phyloP scores from a whole-genome alignment of 2,329 filamentous ascomycete species.

The Curvularia hawaiiensis region DNA sequence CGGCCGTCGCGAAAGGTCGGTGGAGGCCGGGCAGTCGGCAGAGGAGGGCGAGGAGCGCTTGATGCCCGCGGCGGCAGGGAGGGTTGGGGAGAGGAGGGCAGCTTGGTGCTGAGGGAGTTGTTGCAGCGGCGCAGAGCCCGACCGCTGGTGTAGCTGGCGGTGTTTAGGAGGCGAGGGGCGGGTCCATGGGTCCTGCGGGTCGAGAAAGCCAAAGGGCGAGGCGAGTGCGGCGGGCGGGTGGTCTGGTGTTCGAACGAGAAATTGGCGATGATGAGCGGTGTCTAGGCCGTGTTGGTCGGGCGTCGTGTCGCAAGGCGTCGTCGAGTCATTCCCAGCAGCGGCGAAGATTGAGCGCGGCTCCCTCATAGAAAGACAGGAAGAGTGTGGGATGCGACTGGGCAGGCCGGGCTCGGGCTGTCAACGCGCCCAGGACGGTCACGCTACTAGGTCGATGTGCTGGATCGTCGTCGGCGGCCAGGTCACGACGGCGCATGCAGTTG shows the following conservation, averaged over 20 bases:
- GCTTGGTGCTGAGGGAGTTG: slow-evolving; percentile 10
- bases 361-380: slow-evolving; percentile 22
- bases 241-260: slow-evolving; percentile 6
- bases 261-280: slow-evolving; percentile 8
- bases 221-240: slow-evolving; percentile 9
- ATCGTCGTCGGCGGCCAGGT: slow-evolving; percentile 10
- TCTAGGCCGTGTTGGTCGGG: slow-evolving; percentile 1
- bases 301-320: slow-evolving; percentile 14
- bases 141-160: slow-evolving; percentile 16
- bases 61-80: slow-evolving; percentile 26
- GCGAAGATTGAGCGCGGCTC: slow-evolving; percentile 27
- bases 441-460: slow-evolving; percentile 15
- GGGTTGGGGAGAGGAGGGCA: slow-evolving; percentile 17
- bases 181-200: slow-evolving; percentile 26
- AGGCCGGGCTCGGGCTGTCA: slow-evolving; percentile 16
- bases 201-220: not conserved
- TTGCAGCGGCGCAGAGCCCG: slow-evolving; percentile 19
- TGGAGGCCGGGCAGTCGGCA: slow-evolving; percentile 2
- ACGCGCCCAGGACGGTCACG: slow-evolving; percentile 20
- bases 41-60: slow-evolving; percentile 25
- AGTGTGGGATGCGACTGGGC: slow-evolving; percentile 5
- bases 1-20: not conserved
- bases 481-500: slow-evolving; percentile 1
- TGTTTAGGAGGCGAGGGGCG: slow-evolving; percentile 19
- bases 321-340: slow-evolving; percentile 20